Evolutionary conservation across 306 rosid species (phyloP).

Genomic region (Malus sieversii): DNA sequence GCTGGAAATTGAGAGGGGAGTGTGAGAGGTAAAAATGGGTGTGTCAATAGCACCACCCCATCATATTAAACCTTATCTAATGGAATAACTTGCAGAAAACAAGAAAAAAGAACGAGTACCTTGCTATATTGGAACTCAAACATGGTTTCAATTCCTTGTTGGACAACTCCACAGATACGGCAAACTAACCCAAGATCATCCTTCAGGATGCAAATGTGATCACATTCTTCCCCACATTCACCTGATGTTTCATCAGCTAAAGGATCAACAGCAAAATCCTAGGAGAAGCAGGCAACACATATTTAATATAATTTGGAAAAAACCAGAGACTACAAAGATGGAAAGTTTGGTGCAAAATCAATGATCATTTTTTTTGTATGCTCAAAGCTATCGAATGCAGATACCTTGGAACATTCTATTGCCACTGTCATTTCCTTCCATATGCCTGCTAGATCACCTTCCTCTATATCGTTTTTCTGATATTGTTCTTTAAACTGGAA

Average conservation of each 20-base stretch:
- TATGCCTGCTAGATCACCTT: constrained; percentile 55
- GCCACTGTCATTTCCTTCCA: constrained; percentile 87
- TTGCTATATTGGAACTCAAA: constrained; percentile 75
- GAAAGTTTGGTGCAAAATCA: not conserved
- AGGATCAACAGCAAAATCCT: constrained; percentile 48
- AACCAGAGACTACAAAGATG: not conserved
- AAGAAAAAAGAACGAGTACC: constrained; percentile 10
- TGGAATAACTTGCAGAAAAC: not conserved
- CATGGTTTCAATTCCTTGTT: constrained; percentile 59
- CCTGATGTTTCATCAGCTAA: constrained; percentile 25
- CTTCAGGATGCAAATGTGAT: constrained; percentile 71
- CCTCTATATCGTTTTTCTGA: constrained; percentile 6
- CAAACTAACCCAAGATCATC: constrained; percentile 86
- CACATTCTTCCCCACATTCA: constrained; percentile 46
- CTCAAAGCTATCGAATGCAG: not conserved
- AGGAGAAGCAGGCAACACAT: constrained; percentile 5
- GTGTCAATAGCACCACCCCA: too few species aligned
- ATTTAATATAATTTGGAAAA: not conserved
- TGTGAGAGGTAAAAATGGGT: too few species aligned
- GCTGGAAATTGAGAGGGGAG: too few species aligned
- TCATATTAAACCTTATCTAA: not conserved
- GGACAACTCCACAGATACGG: constrained; percentile 73
- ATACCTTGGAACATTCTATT: constrained; percentile 60
- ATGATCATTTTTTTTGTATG: not conserved
- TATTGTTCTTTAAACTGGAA: not conserved